A percentile compares a stretch with the other conserved stretches of the same genome.
Conservation (phyloP, 495 filamentous ascomycete genomes). For the Aspergillus nidulans region DNA sequence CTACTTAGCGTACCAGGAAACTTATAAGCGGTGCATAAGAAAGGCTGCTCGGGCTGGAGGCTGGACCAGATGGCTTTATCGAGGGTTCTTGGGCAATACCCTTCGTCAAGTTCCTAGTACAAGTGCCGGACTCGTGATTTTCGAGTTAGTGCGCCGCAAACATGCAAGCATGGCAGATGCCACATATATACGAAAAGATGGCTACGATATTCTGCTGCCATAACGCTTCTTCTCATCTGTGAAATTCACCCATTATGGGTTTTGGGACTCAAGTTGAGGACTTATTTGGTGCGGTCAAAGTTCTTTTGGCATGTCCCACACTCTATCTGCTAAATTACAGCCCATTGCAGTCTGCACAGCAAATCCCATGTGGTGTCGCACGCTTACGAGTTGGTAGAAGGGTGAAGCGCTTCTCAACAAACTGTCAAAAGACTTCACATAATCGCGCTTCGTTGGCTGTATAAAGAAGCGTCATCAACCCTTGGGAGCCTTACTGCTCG, state of each 20-base stretch:
- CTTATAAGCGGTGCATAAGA: slow-evolving; percentile 61
- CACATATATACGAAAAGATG: slow-evolving; percentile 59
- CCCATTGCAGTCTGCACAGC: no score
- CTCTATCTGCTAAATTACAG: no score
- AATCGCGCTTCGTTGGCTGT: no score
- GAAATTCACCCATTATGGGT: not conserved
- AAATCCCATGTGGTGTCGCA: no score
- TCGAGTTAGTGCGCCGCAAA: slow-evolving; percentile 78
- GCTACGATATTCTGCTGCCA: slow-evolving; percentile 62
- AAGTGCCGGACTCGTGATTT: slow-evolving; percentile 83
- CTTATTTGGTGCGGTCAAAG: no score
- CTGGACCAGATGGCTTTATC: slow-evolving; percentile 69
- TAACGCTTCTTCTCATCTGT: not conserved
- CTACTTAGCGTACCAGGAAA: slow-evolving; percentile 70
- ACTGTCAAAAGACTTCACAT: no score
- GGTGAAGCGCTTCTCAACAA: no score
- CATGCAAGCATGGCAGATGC: slow-evolving; percentile 67
- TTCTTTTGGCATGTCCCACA: no score
- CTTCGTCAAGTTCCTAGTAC: slow-evolving; percentile 83
- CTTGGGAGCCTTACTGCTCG: no score
- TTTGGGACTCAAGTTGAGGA: no score
- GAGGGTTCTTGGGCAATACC: slow-evolving; percentile 68
- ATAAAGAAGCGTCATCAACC: no score
- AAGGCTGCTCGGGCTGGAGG: slow-evolving; percentile 60
- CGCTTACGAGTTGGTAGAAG: no score